phyloP scores from a whole-genome alignment of 2,329 filamentous ascomycete genomes.

The Diaporthe sp. region DNA sequence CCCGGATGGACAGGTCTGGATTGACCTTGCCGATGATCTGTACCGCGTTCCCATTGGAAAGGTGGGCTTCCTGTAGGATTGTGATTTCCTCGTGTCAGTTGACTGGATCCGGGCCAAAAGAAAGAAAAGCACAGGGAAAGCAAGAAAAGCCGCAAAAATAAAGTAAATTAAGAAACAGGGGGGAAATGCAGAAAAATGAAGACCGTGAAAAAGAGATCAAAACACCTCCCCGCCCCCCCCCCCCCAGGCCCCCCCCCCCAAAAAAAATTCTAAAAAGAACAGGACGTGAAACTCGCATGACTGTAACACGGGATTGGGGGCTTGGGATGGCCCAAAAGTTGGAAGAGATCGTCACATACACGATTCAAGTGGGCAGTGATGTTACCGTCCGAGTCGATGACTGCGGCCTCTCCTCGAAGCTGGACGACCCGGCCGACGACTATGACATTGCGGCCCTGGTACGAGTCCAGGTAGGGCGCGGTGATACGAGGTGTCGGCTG shows the following conservation, averaged over 20 bases:
- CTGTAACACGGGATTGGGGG: not conserved
- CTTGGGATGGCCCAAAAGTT: not conserved
- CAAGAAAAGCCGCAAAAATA: no score
- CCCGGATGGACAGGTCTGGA: slow-evolving; percentile 78
- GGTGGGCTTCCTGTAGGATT: slow-evolving; percentile 74
- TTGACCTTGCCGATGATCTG: slow-evolving; percentile 88
- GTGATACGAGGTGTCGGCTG: slow-evolving; percentile 85
- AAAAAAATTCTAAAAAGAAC: not conserved
- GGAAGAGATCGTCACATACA: slow-evolving; percentile 33
- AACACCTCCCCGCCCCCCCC: no score
- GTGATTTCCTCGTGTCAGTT: not conserved
- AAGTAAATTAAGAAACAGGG: no score
- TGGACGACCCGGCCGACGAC: slow-evolving; percentile 88
- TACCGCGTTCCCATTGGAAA: slow-evolving; percentile 77
- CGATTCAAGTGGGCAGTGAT: slow-evolving; percentile 82
- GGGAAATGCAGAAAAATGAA: no score
- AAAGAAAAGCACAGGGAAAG: no score
- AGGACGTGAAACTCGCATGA: not conserved
- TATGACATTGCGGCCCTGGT: slow-evolving; percentile 82
- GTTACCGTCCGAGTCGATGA: slow-evolving; percentile 83
- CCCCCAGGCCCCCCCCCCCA: not conserved
- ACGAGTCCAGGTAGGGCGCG: slow-evolving; percentile 82
- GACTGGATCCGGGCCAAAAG: not conserved
- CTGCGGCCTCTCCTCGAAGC: slow-evolving; percentile 84
- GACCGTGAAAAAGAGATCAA: no score